Evolutionary conservation across 352 stramenopile genomes (phyloP), one percentile per base, ranked within the genome.

Genomic region (Aphanomyces stellatus): DNA sequence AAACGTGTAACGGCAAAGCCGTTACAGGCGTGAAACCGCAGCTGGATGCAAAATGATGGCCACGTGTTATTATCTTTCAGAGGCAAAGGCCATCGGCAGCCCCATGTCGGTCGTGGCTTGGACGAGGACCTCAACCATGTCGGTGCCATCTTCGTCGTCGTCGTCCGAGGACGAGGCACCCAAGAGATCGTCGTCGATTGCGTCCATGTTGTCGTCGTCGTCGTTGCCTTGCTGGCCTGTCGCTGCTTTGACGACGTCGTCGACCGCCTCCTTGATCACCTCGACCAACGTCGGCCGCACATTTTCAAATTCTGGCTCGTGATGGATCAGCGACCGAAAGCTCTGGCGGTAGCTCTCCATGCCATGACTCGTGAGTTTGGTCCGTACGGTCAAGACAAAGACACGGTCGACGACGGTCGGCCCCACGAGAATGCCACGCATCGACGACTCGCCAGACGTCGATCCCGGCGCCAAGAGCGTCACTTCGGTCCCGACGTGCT

Each of bases 401-500:
- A 67, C 15, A 4, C 60, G 60, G 30, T 67, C 60, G 15, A 28
- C 25, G 37, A 37, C 60, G 17, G 34, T 51, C 49, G 22, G 28
- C 25, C 8, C 37, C 11, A 46, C n/a, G 11, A 46, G 11, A 46
- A 46, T 46, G 0, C 37, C 37, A n/a, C 37, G 37, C 11, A 46
- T n/a, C 13, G 37, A 11, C n/a, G 13, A n/a, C n/a, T 43, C 17
- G 37, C 17, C 17, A 17, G 37, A 43, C 25, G 22, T 7, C 19
- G 5, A 7, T 15, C 30, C 25, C 17, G 49, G 27, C 19, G 49
- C 42, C 37, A 67, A 41, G 17, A 67, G 43, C 43, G 42, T 53
- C 19, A 76, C 69, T 40, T 72, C 51, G n/a, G 40, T 64, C 1
- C 72, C 72, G 17, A 71, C 63, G 51, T 76, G 72, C 22, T 66